Base-by-base conservation (phyloP, 2,329 filamentous ascomycete genomes). In the Exophiala viscosa region DNA sequence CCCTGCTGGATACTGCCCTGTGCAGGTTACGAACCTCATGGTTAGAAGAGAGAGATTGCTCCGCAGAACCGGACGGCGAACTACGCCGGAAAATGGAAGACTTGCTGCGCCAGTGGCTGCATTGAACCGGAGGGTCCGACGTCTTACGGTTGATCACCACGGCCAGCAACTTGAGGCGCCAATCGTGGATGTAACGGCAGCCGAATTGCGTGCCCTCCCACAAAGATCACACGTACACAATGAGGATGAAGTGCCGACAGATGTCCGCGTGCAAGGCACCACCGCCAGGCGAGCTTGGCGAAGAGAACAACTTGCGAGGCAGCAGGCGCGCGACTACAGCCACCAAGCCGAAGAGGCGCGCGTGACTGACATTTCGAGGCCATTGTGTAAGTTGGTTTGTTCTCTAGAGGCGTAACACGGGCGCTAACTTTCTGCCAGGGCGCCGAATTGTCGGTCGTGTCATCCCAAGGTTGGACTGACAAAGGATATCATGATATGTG, bases 21-120 rank as follows among this genome's bases (percentile, higher is more conserved):
- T 75, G 0, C 77, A 77, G 14, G 84, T 95, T 38, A 95, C 90
- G 4, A 93, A 95, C 62, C 79, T 81, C 13, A 95, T 95, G 87
- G 90, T 95, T 5, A 84, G 88, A 15, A 81, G 88, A 35, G 90
- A 96, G 69, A 79, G 87, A 13, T 80, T 86, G 18, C 73, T 90
- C 10, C 75, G 86, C 39, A 39, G 59, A 39, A 60, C 61, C 48
- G 50, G 52, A 35, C 46, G 57, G 40, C 54, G 56, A 7, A 17
- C 28, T 11, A 43, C 41, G 11, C 15, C 18, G 11, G 35, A 35
- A 7, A 40, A 39, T 33, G 5, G 32, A 34, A 36, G 44, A 15
- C 23, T 42, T n/a, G 35, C 54, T 17, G 41, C 42, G 9, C 49
- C 54, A 1, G 13, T 58, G 11, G 34, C 48, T 13, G 53, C 38